These are phyloP conservation scores for Cytospora schulzeri DNA, from an alignment of 2,329 filamentous ascomycete genomes.

Conservation along the genomic window DNA sequence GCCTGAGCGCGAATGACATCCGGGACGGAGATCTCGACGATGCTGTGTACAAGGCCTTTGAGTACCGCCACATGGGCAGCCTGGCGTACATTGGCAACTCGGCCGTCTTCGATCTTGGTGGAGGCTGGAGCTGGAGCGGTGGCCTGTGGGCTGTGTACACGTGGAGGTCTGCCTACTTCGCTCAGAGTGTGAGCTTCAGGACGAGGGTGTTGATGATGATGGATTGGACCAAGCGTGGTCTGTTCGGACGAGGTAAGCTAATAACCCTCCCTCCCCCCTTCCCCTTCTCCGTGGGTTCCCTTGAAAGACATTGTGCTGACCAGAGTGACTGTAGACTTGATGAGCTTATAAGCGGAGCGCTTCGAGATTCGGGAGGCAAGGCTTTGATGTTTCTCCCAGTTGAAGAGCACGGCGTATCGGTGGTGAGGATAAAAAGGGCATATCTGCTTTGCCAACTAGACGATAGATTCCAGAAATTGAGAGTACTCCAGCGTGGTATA, in stretches of 20 bases:
- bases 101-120: conserved; percentile 86
- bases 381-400: not conserved
- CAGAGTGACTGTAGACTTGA: conserved; percentile 36
- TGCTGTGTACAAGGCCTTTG: conserved; percentile 89
- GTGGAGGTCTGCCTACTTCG: conserved; percentile 96
- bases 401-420: conserved; percentile 14
- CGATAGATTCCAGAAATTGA: not conserved
- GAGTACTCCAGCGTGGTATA: not conserved
- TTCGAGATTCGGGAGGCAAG: not conserved
- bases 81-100: conserved; percentile 96
- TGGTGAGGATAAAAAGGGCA: conserved; percentile 7
- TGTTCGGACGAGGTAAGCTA: conserved; percentile 88
- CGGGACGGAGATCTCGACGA: conserved; percentile 89
- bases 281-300: not conserved
- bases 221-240: conserved; percentile 96
- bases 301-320: conserved; percentile 16
- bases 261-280: not conserved
- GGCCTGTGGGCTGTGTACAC: conserved; percentile 93
- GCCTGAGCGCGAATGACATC: conserved; percentile 77
- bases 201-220: conserved; percentile 89
- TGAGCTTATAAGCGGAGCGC: conserved; percentile 37
- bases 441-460: conserved; percentile 1
- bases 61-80: conserved; percentile 89
- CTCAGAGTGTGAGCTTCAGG: conserved; percentile 90
- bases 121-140: conserved; percentile 76